phyloP scores from a whole-genome alignment of 2,329 filamentous ascomycete genomes.

The Pseudocercospora musae region DNA sequence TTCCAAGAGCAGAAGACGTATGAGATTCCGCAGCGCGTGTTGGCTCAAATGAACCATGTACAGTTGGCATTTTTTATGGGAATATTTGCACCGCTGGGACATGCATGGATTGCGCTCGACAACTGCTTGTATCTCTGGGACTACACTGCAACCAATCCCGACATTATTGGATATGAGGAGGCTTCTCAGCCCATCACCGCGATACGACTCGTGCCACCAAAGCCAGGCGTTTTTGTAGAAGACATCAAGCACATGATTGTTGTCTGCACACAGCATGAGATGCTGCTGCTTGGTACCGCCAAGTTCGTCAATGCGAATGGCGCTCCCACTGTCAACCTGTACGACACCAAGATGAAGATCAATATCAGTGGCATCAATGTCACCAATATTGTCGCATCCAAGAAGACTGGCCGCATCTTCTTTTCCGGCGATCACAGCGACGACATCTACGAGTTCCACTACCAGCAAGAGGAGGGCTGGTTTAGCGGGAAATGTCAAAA shows the following conservation, averaged over 20 bases:
- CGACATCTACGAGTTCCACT: constrained; percentile 89
- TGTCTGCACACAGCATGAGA: constrained; percentile 79
- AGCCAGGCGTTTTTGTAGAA: constrained; percentile 79
- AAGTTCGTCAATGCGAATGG: constrained; percentile 62
- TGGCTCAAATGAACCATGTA: constrained; percentile 85
- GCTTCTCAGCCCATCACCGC: constrained; percentile 82
- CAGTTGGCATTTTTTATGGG: constrained; percentile 92
- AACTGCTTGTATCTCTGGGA: constrained; percentile 97
- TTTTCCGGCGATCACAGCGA: constrained; percentile 78
- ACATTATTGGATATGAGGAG: constrained; percentile 89
- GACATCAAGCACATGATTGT: constrained; percentile 85
- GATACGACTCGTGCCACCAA: constrained; percentile 83
- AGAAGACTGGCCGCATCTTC: constrained; percentile 83
- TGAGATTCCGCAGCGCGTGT: constrained; percentile 85
- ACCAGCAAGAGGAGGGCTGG: constrained; percentile 97
- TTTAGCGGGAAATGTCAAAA: constrained; percentile 82
- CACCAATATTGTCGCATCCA: constrained; percentile 72
- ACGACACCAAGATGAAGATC: constrained; percentile 82
- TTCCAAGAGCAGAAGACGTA: constrained; percentile 86
- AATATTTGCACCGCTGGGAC: constrained; percentile 87
- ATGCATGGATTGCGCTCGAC: constrained; percentile 94
- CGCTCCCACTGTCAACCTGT: constrained; percentile 70
- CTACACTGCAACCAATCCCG: constrained; percentile 87
- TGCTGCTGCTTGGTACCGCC: constrained; percentile 82
- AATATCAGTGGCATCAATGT: constrained; percentile 69